Percentiles rank a stretch among this genome's conserved stretches.
Conservation (phyloP, 192 early-diverging fungal species). For the Phycomyces blakesleeanus region DNA sequence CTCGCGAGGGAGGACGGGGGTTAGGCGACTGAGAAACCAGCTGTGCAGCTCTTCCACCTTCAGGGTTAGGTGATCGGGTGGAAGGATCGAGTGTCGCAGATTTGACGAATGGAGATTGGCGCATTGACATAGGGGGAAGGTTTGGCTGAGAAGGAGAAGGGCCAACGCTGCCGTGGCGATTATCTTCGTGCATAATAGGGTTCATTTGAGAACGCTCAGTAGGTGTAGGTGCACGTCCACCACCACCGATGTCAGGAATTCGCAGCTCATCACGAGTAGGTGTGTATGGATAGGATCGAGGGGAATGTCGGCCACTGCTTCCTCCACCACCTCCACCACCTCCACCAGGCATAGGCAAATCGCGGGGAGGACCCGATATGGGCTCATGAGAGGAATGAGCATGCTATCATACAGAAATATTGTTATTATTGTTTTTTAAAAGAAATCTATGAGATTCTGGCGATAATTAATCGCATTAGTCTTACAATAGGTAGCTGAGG, state of each 20-base stretch:
- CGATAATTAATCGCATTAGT: too few species aligned
- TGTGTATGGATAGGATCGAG: slow-evolving; percentile 21
- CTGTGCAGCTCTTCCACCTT: not conserved
- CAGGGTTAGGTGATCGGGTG: slow-evolving; percentile 23
- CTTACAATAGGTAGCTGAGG: slow-evolving; percentile 14
- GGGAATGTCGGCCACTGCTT: slow-evolving; percentile 22
- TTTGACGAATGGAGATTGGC: slow-evolving; percentile 5
- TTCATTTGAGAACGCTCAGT: slow-evolving; percentile 40
- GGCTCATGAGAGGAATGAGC: slow-evolving; percentile 23
- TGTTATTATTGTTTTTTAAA: too few species aligned
- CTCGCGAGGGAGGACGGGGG: slow-evolving; percentile 17
- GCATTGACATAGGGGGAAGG: slow-evolving; percentile 20
- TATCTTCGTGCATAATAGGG: slow-evolving; percentile 28
- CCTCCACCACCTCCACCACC: not conserved
- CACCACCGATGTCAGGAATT: slow-evolving; percentile 35
- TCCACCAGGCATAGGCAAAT: not conserved
- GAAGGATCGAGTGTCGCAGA: not conserved
- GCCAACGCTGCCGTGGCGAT: not conserved
- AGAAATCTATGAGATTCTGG: too few species aligned
- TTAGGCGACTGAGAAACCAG: slow-evolving; percentile 1
- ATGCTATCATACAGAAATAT: too few species aligned
- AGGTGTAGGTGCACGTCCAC: slow-evolving; percentile 29
- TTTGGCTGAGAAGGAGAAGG: slow-evolving; percentile 13
- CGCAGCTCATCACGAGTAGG: slow-evolving; percentile 30
- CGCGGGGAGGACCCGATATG: slow-evolving; percentile 26